A percentile compares a stretch with the other conserved stretches of the same genome.
Evolutionary conservation across 1,284 basidiomycete genomes (phyloP).

Genomic region (Omphalotus olearius): DNA sequence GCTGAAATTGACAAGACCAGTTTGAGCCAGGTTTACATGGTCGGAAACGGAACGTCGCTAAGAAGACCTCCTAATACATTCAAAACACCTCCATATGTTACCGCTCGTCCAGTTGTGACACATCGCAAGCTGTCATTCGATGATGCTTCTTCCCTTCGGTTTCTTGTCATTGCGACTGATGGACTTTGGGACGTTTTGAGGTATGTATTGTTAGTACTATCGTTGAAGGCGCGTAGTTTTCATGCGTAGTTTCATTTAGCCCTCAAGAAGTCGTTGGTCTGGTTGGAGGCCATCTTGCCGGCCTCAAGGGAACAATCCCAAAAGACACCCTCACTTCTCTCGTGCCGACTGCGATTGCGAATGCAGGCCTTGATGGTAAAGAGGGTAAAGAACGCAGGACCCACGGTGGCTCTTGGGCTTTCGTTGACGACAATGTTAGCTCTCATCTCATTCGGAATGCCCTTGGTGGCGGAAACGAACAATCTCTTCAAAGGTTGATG

Average conservation of each 20-base stretch:
- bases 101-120: conserved; percentile 85
- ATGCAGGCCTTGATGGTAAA: conserved; percentile 65
- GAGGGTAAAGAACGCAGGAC: conserved; percentile 55
- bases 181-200: conserved; percentile 93
- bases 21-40: conserved; percentile 63
- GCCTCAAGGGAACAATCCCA: conserved; percentile 61
- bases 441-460: conserved; percentile 95
- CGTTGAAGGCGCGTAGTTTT: background rate
- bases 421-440: conserved; percentile 83
- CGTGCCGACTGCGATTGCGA: conserved; percentile 51
- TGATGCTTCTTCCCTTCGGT: conserved; percentile 40
- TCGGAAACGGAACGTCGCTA: conserved; percentile 55
- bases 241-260: conserved; percentile 25
- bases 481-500: conserved; percentile 63
- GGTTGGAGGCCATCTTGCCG: conserved; percentile 79
- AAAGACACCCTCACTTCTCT: conserved; percentile 51
- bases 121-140: conserved; percentile 62
- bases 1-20: conserved; percentile 30
- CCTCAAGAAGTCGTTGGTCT: conserved; percentile 95
- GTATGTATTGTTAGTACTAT: conserved; percentile 19
- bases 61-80: conserved; percentile 57
- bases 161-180: conserved; percentile 89
- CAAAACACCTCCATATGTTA: conserved; percentile 95
- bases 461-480: conserved; percentile 81
- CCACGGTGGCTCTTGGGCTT: conserved; percentile 64